Base-by-base conservation (phyloP, 2,329 filamentous ascomycete species). In the Fusarium virguliforme region DNA sequence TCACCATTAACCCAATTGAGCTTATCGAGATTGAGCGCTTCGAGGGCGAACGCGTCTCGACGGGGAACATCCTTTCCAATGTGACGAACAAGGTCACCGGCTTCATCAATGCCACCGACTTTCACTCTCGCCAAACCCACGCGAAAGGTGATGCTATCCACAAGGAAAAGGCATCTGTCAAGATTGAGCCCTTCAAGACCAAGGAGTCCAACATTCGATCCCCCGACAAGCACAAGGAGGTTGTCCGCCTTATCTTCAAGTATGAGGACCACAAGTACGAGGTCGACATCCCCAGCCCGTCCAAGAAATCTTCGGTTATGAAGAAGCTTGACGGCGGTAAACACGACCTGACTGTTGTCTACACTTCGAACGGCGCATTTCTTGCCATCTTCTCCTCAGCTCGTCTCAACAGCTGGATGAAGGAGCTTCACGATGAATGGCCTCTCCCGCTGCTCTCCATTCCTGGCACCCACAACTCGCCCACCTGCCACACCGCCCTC, bases 401-500 rank as follows among this genome's bases (percentile, higher is more conserved):
- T 15, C 86, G 89, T 60, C 87, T 95, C 55, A 79, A 89, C 68
- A 82, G 85, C 59, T 97, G 96, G 96, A 98, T 98, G 95, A 82
- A 85, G 62, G 86, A 90, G 67, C 86, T 98, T 43, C 85, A 87
- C 66, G 89, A 95, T 76, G 86, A 90, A 22, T 91, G 89, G 57
- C 90, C 94, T 2, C 85, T 98, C 5, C 92, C 93, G 1, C 87
- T 91, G 3, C 89, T 99, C 55, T 96, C 92, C 55, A 96, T 98
- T 69, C 96, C 96, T 0, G 96, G 96, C 70, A 98, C 96, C 0
- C 96, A 99, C 85, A 98, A 99, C 83, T 94, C 93, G 18, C 94
- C 96, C 7, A 97, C 95, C 9, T 92, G 89, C 82, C 87, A 97
- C 84, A 87, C 89, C 54, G 95, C 96, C 12, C 87, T 98, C 6